Evolutionary conservation across 2,329 filamentous ascomycete species (phyloP).

Genomic region (Tolypocladium cylindrosporum): DNA sequence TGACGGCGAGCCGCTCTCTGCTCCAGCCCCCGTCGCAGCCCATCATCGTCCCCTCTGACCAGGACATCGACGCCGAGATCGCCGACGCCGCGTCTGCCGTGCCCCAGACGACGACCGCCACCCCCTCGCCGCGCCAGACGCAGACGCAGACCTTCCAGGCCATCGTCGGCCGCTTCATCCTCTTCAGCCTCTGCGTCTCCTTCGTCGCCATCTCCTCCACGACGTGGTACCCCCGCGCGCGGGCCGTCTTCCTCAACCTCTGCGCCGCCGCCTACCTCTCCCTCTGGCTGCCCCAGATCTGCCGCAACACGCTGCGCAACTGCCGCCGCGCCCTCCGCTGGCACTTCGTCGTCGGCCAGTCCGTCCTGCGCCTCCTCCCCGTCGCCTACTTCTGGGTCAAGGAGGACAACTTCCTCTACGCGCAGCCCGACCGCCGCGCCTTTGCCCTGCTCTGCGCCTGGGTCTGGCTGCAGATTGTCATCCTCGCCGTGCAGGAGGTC

Average conservation of each 20-base stretch:
- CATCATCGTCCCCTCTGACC: constrained; percentile 53
- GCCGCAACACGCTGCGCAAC: constrained; percentile 82
- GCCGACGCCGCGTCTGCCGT: constrained; percentile 29
- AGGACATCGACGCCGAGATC: constrained; percentile 53
- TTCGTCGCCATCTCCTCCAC: constrained; percentile 50
- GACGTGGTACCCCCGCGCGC: constrained; percentile 47
- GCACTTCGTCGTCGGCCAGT: constrained; percentile 84
- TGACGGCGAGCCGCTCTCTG: constrained; percentile 21
- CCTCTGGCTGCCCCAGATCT: constrained; percentile 86
- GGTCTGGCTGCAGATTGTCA: constrained; percentile 78
- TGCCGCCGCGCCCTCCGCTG: constrained; percentile 85
- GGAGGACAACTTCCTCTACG: constrained; percentile 71
- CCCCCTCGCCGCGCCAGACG: constrained; percentile 12
- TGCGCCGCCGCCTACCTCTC: constrained; percentile 72
- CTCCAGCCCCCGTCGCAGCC: constrained; percentile 14
- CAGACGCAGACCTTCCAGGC: constrained; percentile 37
- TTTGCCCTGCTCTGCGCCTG: constrained; percentile 56
- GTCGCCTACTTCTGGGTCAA: constrained; percentile 79
- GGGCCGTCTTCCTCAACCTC: constrained; percentile 48
- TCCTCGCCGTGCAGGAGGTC: constrained; percentile 72
- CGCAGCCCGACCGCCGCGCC: constrained; percentile 54
- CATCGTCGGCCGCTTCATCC: constrained; percentile 46
- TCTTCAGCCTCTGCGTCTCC: constrained; percentile 43
- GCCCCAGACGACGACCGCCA: constrained; percentile 14
- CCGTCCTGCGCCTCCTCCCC: constrained; percentile 64